A percentile compares a stretch with the other conserved stretches of the same genome.
phyloP scores from a whole-genome alignment of 2,329 filamentous ascomycete species.

The Lasiodiplodia sp. region DNA sequence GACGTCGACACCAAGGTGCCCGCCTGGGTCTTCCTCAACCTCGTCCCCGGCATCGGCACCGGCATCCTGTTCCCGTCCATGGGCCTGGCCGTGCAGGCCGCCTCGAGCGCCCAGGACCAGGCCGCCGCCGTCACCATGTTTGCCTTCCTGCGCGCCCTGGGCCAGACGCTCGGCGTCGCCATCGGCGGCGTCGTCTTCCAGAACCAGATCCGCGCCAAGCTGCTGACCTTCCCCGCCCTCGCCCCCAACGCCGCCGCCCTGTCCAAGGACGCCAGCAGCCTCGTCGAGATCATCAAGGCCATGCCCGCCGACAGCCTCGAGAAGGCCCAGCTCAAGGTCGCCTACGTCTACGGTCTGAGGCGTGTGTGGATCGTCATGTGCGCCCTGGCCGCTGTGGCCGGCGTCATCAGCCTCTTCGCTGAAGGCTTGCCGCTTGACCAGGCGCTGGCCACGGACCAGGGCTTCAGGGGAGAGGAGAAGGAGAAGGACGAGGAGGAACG shows the following conservation, averaged over 20 bases:
- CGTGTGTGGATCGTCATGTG: conserved; percentile 65
- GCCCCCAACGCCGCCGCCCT: conserved; percentile 58
- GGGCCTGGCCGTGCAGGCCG: conserved; percentile 69
- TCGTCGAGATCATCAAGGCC: conserved; percentile 65
- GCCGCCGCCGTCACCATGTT: conserved; percentile 70
- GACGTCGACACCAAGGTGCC: conserved; percentile 58
- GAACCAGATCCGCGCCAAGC: conserved; percentile 64
- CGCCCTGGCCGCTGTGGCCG: conserved; percentile 59
- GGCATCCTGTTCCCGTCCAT: conserved; percentile 72
- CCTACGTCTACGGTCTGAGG: conserved; percentile 62
- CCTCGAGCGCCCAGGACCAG: conserved; percentile 63
- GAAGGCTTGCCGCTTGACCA: conserved; percentile 56
- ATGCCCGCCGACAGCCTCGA: conserved; percentile 52
- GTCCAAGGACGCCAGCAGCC: conserved; percentile 64
- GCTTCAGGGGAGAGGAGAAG: conserved; percentile 41
- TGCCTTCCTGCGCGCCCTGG: conserved; percentile 70
- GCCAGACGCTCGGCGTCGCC: conserved; percentile 71
- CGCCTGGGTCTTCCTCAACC: conserved; percentile 67
- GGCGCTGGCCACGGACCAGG: conserved; percentile 58
- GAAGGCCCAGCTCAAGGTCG: conserved; percentile 52
- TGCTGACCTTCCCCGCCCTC: conserved; percentile 57
- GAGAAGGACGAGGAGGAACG: conserved; percentile 2
- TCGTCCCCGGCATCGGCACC: conserved; percentile 66
- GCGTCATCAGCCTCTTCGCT: conserved; percentile 61
- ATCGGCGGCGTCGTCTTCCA: conserved; percentile 74